Percentiles rank a stretch among this genome's conserved stretches.
These are phyloP conservation scores for Penicillium capsulatum DNA, from an alignment of 2,329 filamentous ascomycete genomes.

Conservation along the genomic window DNA sequence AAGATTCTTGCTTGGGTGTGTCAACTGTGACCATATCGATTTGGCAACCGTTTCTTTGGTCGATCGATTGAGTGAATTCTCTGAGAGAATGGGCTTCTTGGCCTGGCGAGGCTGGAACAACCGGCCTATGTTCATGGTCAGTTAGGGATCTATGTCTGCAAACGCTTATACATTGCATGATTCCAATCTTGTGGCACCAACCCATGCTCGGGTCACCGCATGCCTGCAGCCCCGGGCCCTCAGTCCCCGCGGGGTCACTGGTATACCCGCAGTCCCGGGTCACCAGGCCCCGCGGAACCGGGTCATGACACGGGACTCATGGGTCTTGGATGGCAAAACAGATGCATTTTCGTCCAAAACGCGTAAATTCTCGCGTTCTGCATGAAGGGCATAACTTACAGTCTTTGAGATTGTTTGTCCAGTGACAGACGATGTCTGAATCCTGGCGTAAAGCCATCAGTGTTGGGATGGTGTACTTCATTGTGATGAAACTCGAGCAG, in stretches of 20 bases:
- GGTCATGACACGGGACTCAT: too few relatives aligned
- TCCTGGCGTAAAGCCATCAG: constrained; percentile 34
- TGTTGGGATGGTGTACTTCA: constrained; percentile 38
- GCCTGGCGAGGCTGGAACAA: not conserved
- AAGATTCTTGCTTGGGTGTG: not conserved
- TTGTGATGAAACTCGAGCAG: constrained; percentile 12
- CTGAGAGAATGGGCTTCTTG: constrained; percentile 5
- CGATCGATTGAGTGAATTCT: constrained; percentile 3
- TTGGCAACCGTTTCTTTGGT: constrained; percentile 21
- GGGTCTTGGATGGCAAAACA: too few relatives aligned
- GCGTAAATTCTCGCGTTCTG: not conserved
- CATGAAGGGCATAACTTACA: constrained; percentile 23
- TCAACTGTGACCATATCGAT: constrained; percentile 15
- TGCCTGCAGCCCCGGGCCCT: too few relatives aligned
- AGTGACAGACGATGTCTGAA: constrained; percentile 24
- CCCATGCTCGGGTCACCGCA: too few relatives aligned
- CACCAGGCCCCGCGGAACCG: too few relatives aligned
- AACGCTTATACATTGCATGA: not conserved
- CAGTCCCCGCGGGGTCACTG: too few relatives aligned
- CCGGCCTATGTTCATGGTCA: constrained; percentile 15
- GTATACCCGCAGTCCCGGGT: too few relatives aligned
- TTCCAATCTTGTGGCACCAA: too few relatives aligned
- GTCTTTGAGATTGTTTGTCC: constrained; percentile 26
- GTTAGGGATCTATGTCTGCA: not conserved
- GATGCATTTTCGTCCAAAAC: too few relatives aligned